A percentile compares a stretch with the other conserved stretches of the same genome.
Evolutionary conservation across 352 stramenopile genomes (phyloP).

Genomic region (Peronosclerospora sorghi): DNA sequence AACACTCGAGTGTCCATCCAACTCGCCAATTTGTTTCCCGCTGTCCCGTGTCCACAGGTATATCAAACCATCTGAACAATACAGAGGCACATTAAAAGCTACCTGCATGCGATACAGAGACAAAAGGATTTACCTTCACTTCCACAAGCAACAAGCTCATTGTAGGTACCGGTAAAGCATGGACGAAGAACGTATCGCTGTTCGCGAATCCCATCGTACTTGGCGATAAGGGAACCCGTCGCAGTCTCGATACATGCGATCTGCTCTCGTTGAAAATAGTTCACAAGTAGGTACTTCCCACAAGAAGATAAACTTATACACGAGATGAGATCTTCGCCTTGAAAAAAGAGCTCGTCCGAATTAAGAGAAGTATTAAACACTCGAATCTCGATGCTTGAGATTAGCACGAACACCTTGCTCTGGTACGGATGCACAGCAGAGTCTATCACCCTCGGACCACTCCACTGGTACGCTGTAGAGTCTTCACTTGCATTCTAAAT

Average conservation of each 20-base stretch:
- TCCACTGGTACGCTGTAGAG: conserved; percentile 56
- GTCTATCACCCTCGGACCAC: conserved; percentile 47
- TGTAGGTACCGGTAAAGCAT: conserved; percentile 41
- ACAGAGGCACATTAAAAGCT: not conserved
- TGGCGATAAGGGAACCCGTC: conserved; percentile 29
- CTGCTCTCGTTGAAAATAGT: conserved; percentile 50
- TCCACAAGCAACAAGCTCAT: conserved; percentile 46
- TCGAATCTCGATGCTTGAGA: conserved; percentile 41
- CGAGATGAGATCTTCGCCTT: conserved; percentile 42
- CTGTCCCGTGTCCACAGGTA: conserved; percentile 52
- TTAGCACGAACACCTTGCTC: conserved; percentile 45
- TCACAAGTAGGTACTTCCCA: conserved; percentile 45
- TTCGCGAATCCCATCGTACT: conserved; percentile 44
- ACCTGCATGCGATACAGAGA: not conserved
- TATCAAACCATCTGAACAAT: conserved; percentile 36
- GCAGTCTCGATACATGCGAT: conserved; percentile 42
- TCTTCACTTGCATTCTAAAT: conserved; percentile 38
- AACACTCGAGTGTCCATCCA: conserved; percentile 50
- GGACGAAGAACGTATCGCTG: conserved; percentile 53
- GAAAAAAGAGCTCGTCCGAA: conserved; percentile 46
- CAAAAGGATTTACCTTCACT: conserved; percentile 43
- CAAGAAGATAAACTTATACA: conserved; percentile 34
- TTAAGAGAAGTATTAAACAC: conserved; percentile 50
- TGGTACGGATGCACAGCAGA: conserved; percentile 43
- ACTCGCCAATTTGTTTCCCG: conserved; percentile 23